Base-by-base conservation (phyloP, 495 filamentous ascomycete species). In the Neurospora tetrasperma region DNA sequence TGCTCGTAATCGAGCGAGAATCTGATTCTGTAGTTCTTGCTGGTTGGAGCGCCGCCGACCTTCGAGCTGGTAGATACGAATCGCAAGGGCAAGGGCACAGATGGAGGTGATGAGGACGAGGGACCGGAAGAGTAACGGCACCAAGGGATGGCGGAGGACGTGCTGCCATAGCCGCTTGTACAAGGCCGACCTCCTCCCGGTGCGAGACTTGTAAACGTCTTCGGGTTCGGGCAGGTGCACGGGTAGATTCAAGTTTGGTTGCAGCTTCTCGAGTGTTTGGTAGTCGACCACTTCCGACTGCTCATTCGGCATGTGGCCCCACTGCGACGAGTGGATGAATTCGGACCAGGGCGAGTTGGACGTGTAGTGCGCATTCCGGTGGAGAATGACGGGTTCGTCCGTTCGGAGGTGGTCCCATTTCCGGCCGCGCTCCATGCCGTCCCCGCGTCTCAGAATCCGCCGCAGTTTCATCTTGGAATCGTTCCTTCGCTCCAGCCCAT, bases 81-180 rank as follows among this genome's bases (percentile, higher is more conserved):
- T 88, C 39, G 93, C 91, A 5, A 99, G 84, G 41, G 89, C 92
- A n/a, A 99, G 88, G 10, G 93, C 95, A 35, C 92, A 82, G 44
- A 91, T 86, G 1, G 94, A 95, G 73, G 97, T 96, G 42, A 89
- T 87, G 77, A 96, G 89, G 6, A 97, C 93, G 11, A 88, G 91
- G 16, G 95, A 82, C 35, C 96, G 93, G 80, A 98, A 90, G 38
- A 90, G 85, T 71, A 98, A 82, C 1, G 96, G 96, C 9, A 97
- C 90, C 66, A 97, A 89, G 20, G 96, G 93, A 75, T 94, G 94
- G 74, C 88, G 86, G 71, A 98, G 79, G 18, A 94, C 85, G 78
- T 81, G 78, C 20, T 82, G 76, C 77, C 79, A 83, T 38, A 83
- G 42, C 69, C 84, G 82, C 79, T 89, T 86, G 74, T 83, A 77